Evolutionary conservation across 73 alveolate species (phyloP), one percentile per base, ranked within the genome.

Genomic region (Symbiodinium natans): DNA sequence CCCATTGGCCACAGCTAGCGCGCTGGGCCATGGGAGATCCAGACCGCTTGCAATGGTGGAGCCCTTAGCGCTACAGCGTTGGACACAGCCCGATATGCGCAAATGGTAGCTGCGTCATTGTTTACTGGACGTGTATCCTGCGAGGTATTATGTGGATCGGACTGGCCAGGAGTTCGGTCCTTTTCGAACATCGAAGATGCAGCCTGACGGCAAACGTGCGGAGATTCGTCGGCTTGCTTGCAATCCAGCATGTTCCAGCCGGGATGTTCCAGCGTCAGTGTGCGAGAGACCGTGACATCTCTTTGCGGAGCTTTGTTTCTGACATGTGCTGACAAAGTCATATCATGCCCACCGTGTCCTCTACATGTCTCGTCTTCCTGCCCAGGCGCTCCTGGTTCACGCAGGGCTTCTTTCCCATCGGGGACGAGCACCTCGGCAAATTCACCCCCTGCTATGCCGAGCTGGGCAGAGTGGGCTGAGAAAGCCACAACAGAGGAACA

Each of bases 121-220:
- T n/a, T n/a, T n/a, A n/a, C n/a, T n/a, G n/a, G n/a, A n/a, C n/a
- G n/a, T n/a, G n/a, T n/a, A n/a, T n/a, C 46, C 19, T 10, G 33
- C n/a, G 6, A 90, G 97, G 97, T 90, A 29, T 41, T 90, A 90
- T 42, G 97, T 90, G 97, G 97, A 90, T 68, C 97, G 97, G 48
- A 90, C 97, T 21, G 97, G 97, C 87, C 97, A 90, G 80, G 97
- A 90, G 88, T 90, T 90, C 39, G 97, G 97, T 41, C 97, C 97
- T 31, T 90, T 90, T 71, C 87, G 97, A 41, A 90, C 97, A 68
- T n/a, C 89, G 74, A 90, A 90, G 77, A 90, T 90, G 97, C 88
- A 13, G 25, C 68, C 38, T 9, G 63, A 41, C 6, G 25, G 46
- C 36, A 23, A 5, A 31, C 1, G 25, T 43, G 15, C 25, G 1